These are phyloP conservation scores for Eucalyptus paniculata DNA, from an alignment of 345 rosid species.

Conservation along the genomic window DNA sequence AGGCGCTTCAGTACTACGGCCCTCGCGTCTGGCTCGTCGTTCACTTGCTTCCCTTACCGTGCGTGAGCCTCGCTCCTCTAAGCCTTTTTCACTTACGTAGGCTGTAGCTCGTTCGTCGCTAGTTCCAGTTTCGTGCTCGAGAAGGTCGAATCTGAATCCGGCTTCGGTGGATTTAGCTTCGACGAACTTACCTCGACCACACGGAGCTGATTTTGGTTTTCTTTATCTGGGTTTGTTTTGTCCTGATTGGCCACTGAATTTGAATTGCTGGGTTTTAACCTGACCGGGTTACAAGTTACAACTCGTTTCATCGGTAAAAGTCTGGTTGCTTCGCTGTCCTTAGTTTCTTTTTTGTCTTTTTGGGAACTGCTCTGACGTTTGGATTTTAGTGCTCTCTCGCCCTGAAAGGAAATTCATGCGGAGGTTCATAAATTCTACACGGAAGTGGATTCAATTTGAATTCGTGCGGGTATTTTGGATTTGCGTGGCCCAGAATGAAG, in stretches of 20 bases:
- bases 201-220: background rate
- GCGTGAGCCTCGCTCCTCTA: constrained; percentile 3
- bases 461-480: background rate
- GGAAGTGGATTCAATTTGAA: background rate
- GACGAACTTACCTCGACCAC: background rate
- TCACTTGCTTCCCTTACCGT: constrained; percentile 92
- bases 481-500: background rate
- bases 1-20: constrained; percentile 50
- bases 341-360: background rate
- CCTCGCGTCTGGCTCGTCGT: constrained; percentile 39
- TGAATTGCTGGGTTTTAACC: background rate
- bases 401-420: background rate
- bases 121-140: background rate
- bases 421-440: background rate
- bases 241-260: background rate
- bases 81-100: background rate
- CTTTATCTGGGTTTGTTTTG: background rate
- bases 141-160: background rate
- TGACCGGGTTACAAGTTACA: background rate
- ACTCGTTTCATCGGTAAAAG: background rate
- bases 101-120: background rate
- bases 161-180: background rate
- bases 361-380: background rate
- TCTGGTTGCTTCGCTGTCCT: background rate
- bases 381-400: background rate